phyloP scores from a whole-genome alignment of 352 stramenopile genomes.

The Saprolegnia parasitica region DNA sequence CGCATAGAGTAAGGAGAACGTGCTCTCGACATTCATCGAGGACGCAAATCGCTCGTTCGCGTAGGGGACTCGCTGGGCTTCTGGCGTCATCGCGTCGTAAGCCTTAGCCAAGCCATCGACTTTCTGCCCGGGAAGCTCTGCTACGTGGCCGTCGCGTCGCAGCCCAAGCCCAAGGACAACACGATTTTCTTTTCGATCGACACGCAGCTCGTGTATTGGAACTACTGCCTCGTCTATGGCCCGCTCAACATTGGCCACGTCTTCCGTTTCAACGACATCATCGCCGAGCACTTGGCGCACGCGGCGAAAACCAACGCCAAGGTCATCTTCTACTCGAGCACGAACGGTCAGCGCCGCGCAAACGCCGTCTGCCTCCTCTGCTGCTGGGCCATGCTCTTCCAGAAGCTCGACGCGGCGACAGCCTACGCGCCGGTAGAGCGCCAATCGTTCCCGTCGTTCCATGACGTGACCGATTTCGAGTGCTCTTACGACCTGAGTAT shows the following conservation, averaged over 20 bases:
- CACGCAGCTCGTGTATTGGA: conserved; percentile 95
- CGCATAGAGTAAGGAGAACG: background rate
- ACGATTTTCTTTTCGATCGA: conserved; percentile 82
- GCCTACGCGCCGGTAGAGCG: conserved; percentile 70
- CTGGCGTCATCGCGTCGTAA: background rate
- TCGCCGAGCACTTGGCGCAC: conserved; percentile 87
- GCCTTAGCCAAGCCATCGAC: conserved; percentile 30
- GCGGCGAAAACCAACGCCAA: conserved; percentile 47
- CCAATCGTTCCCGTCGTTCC: conserved; percentile 76
- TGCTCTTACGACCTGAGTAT: conserved; percentile 63
- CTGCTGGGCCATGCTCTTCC: conserved; percentile 91
- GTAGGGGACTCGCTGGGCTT: background rate
- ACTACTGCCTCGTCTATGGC: conserved; percentile 99
- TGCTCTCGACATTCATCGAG: background rate
- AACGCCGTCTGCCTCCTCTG: conserved; percentile 93
- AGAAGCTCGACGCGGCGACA: conserved; percentile 83
- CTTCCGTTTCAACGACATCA: conserved; percentile 89
- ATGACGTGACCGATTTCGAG: conserved; percentile 67
- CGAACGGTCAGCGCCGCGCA: conserved; percentile 75
- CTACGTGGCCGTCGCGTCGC: conserved; percentile 23
- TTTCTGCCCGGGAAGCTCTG: conserved; percentile 36
- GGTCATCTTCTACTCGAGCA: conserved; percentile 90
- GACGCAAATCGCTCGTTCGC: background rate
- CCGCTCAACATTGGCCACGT: conserved; percentile 95
- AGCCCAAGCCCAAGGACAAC: conserved; percentile 18